A percentile compares a stretch with the other conserved stretches of the same genome.
Conservation (phyloP, 768 basidiomycete species). For the Tulasnella sp. region DNA sequence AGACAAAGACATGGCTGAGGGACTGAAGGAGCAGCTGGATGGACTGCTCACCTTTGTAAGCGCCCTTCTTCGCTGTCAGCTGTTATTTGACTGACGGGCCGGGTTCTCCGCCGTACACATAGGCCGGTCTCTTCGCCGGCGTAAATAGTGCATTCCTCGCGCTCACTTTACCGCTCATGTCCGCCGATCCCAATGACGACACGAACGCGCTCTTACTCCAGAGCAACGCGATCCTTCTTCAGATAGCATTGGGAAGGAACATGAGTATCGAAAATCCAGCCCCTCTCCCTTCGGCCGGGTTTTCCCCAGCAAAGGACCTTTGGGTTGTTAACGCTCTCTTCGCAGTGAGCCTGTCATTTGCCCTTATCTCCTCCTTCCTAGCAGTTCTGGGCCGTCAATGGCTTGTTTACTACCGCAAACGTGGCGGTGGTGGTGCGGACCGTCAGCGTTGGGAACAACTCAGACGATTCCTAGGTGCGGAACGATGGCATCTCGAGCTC, state of each 20-base stretch:
- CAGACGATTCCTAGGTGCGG: not conserved
- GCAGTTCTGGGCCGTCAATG: not conserved
- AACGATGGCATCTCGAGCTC: not conserved
- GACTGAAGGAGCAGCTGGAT: not conserved
- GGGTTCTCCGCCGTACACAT: no score
- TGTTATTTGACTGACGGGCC: no score
- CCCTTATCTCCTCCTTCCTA: not conserved
- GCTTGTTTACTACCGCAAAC: not conserved
- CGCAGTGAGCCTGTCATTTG: not conserved
- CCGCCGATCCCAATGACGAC: not conserved
- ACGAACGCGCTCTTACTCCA: constrained; percentile 1
- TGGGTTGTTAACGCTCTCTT: not conserved
- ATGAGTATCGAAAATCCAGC: not conserved
- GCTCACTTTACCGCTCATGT: not conserved
- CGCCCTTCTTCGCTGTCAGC: no score
- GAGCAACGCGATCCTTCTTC: not conserved
- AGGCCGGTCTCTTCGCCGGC: constrained; percentile 1
- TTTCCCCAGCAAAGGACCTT: not conserved
- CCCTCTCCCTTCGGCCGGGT: not conserved
- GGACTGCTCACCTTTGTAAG: not conserved
- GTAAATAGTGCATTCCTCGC: not conserved
- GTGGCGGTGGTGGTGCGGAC: not conserved
- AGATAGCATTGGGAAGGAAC: not conserved
- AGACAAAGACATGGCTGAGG: not conserved
- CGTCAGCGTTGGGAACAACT: not conserved